phyloP scores from a whole-genome alignment of 2,329 filamentous ascomycete genomes.

The Xylariales sp. region DNA sequence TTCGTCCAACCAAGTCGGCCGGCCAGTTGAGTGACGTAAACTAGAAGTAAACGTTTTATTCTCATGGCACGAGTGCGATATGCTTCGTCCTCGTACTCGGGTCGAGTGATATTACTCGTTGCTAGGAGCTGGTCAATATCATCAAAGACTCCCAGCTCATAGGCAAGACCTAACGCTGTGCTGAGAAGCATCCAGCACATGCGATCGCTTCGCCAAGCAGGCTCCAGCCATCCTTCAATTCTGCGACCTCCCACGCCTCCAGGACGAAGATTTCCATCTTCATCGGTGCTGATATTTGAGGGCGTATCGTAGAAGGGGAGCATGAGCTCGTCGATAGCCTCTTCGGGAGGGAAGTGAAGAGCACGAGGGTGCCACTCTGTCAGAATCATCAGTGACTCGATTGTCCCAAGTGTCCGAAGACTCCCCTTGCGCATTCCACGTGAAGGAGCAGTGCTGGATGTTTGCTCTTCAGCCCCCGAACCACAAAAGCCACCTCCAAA shows the following conservation, averaged over 20 bases:
- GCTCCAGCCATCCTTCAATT: slow-evolving; percentile 94
- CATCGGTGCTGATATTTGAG: slow-evolving; percentile 35
- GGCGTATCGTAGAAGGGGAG: slow-evolving; percentile 54
- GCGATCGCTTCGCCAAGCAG: slow-evolving; percentile 87
- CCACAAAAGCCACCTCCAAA: slow-evolving; percentile 86
- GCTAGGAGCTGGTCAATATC: slow-evolving; percentile 70
- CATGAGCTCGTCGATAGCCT: slow-evolving; percentile 66
- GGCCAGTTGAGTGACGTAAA: slow-evolving; percentile 91
- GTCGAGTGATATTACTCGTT: slow-evolving; percentile 53
- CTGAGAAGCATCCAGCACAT: slow-evolving; percentile 98
- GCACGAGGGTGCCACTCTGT: slow-evolving; percentile 97
- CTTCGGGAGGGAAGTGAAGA: slow-evolving; percentile 85
- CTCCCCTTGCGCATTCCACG: slow-evolving; percentile 70
- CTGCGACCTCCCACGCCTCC: slow-evolving; percentile 68
- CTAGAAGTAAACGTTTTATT: slow-evolving; percentile 79
- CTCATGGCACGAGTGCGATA: slow-evolving; percentile 76
- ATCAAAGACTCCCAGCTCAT: slow-evolving; percentile 94
- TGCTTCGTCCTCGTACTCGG: slow-evolving; percentile 68
- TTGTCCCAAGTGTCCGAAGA: slow-evolving; percentile 83
- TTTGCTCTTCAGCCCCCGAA: slow-evolving; percentile 61
- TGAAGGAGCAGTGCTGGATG: slow-evolving; percentile 66
- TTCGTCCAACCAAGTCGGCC: slow-evolving; percentile 89
- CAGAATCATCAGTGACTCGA: slow-evolving; percentile 88
- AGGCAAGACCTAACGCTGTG: slow-evolving; percentile 82
- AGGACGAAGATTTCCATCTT: slow-evolving; percentile 36